Conservation (phyloP, 495 filamentous ascomycete genomes). For the Neurospora sp. region DNA sequence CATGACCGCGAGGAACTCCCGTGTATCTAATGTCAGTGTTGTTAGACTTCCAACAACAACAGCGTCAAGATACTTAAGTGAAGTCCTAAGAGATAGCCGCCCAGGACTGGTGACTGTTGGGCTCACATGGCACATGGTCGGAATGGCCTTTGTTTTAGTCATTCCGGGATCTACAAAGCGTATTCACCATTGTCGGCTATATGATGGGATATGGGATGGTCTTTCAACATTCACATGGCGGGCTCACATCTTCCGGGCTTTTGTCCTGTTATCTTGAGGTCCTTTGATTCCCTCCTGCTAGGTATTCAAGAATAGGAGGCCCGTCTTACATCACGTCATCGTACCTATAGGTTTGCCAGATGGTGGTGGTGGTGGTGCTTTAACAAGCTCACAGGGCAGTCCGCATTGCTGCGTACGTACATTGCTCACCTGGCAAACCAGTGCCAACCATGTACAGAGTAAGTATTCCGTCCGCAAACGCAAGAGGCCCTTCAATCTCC, state of each 20-base stretch:
- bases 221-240: background rate
- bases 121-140: background rate
- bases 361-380: background rate
- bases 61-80: background rate
- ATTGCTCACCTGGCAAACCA: background rate
- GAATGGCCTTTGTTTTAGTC: background rate
- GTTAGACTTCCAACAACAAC: background rate
- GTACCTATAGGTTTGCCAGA: background rate
- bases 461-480: background rate
- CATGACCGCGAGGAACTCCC: background rate
- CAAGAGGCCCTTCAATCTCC: background rate
- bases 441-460: background rate
- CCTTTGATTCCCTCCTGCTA: background rate
- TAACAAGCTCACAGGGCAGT: background rate
- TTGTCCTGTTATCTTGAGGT: background rate
- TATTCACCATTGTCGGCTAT: background rate
- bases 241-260: background rate
- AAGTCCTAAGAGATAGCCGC: background rate
- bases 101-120: background rate
- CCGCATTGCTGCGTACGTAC: background rate
- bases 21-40: background rate
- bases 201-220: background rate
- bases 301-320: background rate
- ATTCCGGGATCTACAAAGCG: background rate
- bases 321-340: background rate